phyloP scores from a whole-genome alignment of 2,329 filamentous ascomycete species.

The Pseudogymnoascus sp. region DNA sequence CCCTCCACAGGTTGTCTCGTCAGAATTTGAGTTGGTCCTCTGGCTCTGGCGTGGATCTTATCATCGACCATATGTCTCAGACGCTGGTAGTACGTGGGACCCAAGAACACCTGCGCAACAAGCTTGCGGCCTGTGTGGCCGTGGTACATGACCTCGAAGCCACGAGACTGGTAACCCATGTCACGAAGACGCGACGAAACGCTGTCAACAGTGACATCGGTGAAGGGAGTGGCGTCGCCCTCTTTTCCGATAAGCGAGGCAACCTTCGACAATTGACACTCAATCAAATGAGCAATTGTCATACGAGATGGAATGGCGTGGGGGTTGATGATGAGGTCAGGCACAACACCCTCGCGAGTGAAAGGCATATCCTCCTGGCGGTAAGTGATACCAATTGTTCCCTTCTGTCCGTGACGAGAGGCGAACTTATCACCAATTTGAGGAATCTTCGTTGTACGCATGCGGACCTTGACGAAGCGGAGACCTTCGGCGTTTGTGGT shows the following conservation, averaged over 20 bases:
- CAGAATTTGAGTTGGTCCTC: slow-evolving; percentile 93
- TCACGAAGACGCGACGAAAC: slow-evolving; percentile 79
- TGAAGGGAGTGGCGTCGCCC: slow-evolving; percentile 96
- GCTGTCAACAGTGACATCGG: slow-evolving; percentile 91
- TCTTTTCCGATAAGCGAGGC: slow-evolving; percentile 88
- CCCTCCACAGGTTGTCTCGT: slow-evolving; percentile 96
- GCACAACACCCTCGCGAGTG: slow-evolving; percentile 79
- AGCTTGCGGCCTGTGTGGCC: slow-evolving; percentile 94
- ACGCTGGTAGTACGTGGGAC: slow-evolving; percentile 97
- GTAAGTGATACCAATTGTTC: slow-evolving; percentile 97
- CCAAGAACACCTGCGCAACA: slow-evolving; percentile 89
- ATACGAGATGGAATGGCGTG: slow-evolving; percentile 99
- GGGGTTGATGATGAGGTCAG: slow-evolving; percentile 97
- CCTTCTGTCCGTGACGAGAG: slow-evolving; percentile 97
- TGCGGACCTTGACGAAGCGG: slow-evolving; percentile 94
- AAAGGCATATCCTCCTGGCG: slow-evolving; percentile 99
- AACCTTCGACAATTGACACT: slow-evolving; percentile 95
- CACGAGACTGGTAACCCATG: slow-evolving; percentile 92
- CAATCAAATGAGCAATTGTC: slow-evolving; percentile 99
- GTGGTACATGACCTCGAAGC: slow-evolving; percentile 98
- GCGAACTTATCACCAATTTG: slow-evolving; percentile 99
- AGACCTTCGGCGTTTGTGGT: slow-evolving; percentile 93
- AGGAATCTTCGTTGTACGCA: slow-evolving; percentile 93
- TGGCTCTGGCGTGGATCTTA: slow-evolving; percentile 98
- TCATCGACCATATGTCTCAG: slow-evolving; percentile 99